Conservation (phyloP, 352 stramenopile genomes). For the Pythium sukuiense region DNA sequence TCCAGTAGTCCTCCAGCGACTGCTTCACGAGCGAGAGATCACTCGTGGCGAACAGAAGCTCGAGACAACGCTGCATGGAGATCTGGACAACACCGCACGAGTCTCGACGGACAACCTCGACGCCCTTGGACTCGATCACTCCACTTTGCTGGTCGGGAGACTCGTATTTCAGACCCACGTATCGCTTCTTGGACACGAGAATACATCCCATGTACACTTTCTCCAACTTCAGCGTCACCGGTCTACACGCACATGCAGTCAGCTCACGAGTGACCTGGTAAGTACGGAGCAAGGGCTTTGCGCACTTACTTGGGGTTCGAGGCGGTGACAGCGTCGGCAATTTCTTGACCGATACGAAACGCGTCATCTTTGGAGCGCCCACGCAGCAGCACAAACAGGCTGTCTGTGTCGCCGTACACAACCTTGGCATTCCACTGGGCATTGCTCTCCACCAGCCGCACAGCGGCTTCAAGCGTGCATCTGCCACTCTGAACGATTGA, state of each 20-base stretch:
- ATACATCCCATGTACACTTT: constrained; percentile 94
- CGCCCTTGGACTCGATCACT: constrained; percentile 89
- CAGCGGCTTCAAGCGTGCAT: constrained; percentile 93
- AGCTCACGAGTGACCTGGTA: neutral
- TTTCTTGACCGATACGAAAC: constrained; percentile 93
- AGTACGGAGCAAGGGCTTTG: neutral
- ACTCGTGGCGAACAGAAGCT: constrained; percentile 64
- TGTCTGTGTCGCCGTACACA: constrained; percentile 98
- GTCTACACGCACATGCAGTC: constrained; percentile 33
- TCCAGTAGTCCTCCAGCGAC: constrained; percentile 61
- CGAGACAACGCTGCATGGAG: constrained; percentile 62
- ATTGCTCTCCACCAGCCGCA: constrained; percentile 89
- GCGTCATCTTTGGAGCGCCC: constrained; percentile 93
- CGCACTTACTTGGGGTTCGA: constrained; percentile 76
- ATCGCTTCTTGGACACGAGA: constrained; percentile 95
- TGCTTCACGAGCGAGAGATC: constrained; percentile 76
- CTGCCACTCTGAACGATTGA: constrained; percentile 94
- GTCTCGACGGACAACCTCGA: constrained; percentile 93
- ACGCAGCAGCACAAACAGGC: constrained; percentile 96
- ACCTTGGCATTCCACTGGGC: constrained; percentile 88
- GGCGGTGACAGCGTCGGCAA: constrained; percentile 83
- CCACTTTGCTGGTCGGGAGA: constrained; percentile 42
- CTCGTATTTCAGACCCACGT: constrained; percentile 90
- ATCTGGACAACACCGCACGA: constrained; percentile 88
- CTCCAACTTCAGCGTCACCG: constrained; percentile 82